A percentile compares a stretch with the other conserved stretches of the same genome.
Conservation (phyloP, 1,139 yeast species). For the Saccharomyces pastorianus region DNA sequence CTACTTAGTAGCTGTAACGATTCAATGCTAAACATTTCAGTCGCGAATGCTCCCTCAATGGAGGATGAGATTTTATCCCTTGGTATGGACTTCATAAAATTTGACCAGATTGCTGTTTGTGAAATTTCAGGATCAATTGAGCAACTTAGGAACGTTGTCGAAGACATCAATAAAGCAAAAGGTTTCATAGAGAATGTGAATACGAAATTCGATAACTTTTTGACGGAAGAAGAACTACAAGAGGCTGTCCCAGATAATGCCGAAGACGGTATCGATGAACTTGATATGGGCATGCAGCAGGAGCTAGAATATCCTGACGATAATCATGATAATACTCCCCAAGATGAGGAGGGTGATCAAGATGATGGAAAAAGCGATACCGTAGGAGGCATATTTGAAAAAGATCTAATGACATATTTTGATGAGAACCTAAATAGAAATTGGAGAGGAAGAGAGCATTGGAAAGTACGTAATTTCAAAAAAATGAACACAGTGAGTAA, state of each 20-base stretch:
- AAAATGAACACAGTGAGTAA: constrained; percentile 14
- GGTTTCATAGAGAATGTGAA: constrained; percentile 44
- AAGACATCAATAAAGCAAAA: constrained; percentile 52
- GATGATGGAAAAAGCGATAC: constrained; percentile 3
- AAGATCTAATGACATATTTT: constrained; percentile 70
- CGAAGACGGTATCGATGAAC: constrained; percentile 22
- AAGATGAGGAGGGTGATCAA: constrained; percentile 6
- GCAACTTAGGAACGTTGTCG: constrained; percentile 49
- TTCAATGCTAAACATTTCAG: neutral
- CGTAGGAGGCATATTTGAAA: constrained; percentile 42
- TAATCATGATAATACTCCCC: constrained; percentile 19
- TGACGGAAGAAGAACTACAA: constrained; percentile 29
- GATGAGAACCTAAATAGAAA: constrained; percentile 59
- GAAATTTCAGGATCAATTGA: constrained; percentile 58
- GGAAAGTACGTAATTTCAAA: constrained; percentile 70
- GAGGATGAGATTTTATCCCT: constrained; percentile 29
- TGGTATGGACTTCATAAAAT: constrained; percentile 30
- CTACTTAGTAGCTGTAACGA: neutral
- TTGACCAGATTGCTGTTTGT: constrained; percentile 35
- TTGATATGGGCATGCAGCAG: constrained; percentile 11
- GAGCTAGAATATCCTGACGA: constrained; percentile 23
- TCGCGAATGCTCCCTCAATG: constrained; percentile 2
- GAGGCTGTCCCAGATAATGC: constrained; percentile 34
- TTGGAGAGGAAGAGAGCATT: constrained; percentile 92
- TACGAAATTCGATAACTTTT: constrained; percentile 26